Conservation (phyloP, 2,329 filamentous ascomycete genomes). For the Arthrobotrys pseudoclavata region DNA sequence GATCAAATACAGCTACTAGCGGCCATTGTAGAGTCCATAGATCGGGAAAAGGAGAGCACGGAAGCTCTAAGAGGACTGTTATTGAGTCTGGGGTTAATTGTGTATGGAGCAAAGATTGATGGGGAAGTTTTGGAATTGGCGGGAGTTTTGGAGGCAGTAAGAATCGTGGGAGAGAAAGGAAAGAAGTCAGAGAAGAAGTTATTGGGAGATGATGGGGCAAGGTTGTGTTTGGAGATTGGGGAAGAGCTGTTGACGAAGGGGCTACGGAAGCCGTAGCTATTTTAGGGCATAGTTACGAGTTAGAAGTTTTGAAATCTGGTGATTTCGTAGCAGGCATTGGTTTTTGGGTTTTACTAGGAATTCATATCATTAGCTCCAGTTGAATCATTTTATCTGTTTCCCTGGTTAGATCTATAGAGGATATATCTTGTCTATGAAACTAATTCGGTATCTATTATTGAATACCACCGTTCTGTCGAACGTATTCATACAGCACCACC, state of each 20-base stretch:
- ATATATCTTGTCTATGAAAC: neutral
- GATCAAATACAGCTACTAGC: conserved; percentile 86
- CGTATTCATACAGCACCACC: conserved; percentile 70
- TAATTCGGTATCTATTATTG: conserved; percentile 5
- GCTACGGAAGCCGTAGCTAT: conserved; percentile 38
- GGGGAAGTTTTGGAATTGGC: conserved; percentile 86
- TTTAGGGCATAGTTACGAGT: neutral
- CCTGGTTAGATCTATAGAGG: neutral
- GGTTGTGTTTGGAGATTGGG: conserved; percentile 71
- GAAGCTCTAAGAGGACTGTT: conserved; percentile 84
- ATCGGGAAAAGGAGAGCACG: conserved; percentile 69
- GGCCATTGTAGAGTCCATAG: conserved; percentile 81
- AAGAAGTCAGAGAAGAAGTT: conserved; percentile 64
- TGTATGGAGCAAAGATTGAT: conserved; percentile 77
- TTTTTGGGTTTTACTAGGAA: neutral
- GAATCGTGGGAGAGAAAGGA: conserved; percentile 74
- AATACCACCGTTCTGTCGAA: conserved; percentile 65
- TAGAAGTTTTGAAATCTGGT: neutral
- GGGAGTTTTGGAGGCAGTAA: conserved; percentile 79
- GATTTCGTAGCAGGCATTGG: neutral
- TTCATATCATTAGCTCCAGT: conserved; percentile 7
- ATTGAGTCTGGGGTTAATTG: conserved; percentile 80
- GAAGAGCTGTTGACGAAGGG: conserved; percentile 68
- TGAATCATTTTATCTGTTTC: neutral
- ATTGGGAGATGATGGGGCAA: conserved; percentile 71